Base-by-base conservation (phyloP, 2,329 filamentous ascomycete genomes). In the Coniochaeta sp. region DNA sequence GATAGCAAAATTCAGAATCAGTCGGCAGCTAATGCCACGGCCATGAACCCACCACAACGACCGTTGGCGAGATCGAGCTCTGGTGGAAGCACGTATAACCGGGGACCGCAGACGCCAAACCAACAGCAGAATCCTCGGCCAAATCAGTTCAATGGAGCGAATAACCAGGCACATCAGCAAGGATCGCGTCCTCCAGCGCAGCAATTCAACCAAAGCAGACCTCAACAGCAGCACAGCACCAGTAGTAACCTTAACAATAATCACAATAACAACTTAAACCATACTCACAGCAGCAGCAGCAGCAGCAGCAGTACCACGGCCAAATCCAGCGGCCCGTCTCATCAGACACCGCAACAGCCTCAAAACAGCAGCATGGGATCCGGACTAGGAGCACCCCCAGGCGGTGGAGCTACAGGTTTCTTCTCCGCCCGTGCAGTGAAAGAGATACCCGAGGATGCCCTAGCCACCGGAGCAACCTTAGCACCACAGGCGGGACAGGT, bases 371-470 rank as follows among this genome's bases (percentile, higher is more conserved):
- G 52, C n/a, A 22, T 24, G 43, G 61, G 58, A 22, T 33, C 33
- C 14, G 50, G 58, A 52, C 6, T 24, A 52, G 47, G 3, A 19
- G 28, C 60, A 44, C 44, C 8, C 62, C 63, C 40, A 55, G 59
- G 68, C 17, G 62, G 71, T 2, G 81, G 82, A 60, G 72, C 77
- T 0, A 77, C 84, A 11, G 84, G 82, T 0, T 92, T 91, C 74
- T 89, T 88, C 70, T 91, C 89, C 0, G 89, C 89, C 16, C 81
- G 84, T 61, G 87, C 86, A 28, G 82, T 88, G 7, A 82, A 81
- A 59, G 76, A 81, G 60, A 70, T 87, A 6, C 77, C 82, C 6
- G 81, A 84, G 61, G 76, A 73, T 62, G 76, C 72, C 44, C 76
- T 77, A 22, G 28, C 63, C 71, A 66, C 55, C 75, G 70, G 11